Evolutionary conservation across 768 basidiomycete species (phyloP), one percentile per base, ranked within the genome.

Genomic region (Albatrellus ellisii): DNA sequence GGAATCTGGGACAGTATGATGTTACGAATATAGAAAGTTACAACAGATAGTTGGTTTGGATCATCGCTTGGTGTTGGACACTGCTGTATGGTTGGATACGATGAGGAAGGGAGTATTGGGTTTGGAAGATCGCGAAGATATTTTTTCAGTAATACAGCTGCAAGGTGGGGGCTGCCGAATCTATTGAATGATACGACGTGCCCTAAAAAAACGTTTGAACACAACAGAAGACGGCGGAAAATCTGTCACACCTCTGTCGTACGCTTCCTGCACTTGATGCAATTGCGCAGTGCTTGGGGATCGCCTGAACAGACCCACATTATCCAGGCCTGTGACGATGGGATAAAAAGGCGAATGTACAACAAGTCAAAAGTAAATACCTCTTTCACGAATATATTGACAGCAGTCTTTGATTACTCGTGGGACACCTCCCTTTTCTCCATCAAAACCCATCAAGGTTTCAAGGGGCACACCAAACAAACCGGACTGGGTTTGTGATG

Each of bases 81-180:
- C 43, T 69, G 68, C 27, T 68, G 70, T 29, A 90, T 74, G 26
- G 66, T 41, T 5, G 74, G 66, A 57, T 88, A 90, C 11, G 79
- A 57, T 4, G 54, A 57, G 58, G 86, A 84, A 0, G 79, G 72
- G 49, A 91, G 84, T n/a, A 85, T 60, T 3, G 88, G 81, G 39
- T 74, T 69, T 2, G 85, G 84, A 1, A 91, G 64, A 56, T 88
- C 84, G 27, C 84, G 73, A 20, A 91, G 61, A 55, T 82, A 89
- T 55, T 86, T 88, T 64, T 91, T 90, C 42, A 91, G 61, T 26
- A 91, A 66, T 1, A 90, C 88, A 7, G 88, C 85, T 3, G 85
- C 83, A 1, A 91, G 68, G 57, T 85, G 70, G 5, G 84, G 79
- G 51, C 89, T 86, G 0, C 67, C 70, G 52, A 84, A 89, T 2